Evolutionary conservation across 2,329 filamentous ascomycete genomes (phyloP), one percentile per base, ranked within the genome.

Genomic region (Boeremia exigua): DNA sequence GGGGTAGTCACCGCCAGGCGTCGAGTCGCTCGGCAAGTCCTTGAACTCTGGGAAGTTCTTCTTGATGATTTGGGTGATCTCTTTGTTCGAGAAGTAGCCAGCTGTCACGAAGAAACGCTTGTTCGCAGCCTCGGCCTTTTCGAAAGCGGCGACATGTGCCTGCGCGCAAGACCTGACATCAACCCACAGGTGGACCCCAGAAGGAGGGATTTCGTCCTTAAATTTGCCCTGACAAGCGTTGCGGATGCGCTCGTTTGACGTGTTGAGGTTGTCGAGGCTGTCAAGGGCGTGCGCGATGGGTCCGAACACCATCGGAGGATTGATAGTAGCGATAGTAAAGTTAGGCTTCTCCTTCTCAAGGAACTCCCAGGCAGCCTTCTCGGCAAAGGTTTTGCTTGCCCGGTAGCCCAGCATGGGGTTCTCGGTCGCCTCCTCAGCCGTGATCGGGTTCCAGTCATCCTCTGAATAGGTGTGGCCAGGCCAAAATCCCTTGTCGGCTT

Each of bases 171-270:
- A 90, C 78, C 78, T 75, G 6, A 81, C 79, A 48, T 81, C 79
- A 6, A 80, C 75, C 76, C 77, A 80, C 28, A 79, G 54, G 57
- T 73, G 86, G 0, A 82, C 81, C 0, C 81, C 82, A 0, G 85
- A 88, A 0, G 85, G 79, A 0, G 83, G 79, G 9, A 89, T 80
- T 25, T 80, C 78, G 2, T 83, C 76, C 60, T 84, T 86, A 70
- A 79, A 82, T 56, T 84, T 82, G 15, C 89, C 89, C 6, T 80
- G 82, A n/a, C 88, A 80, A 47, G 90, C 75, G 57, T 88, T 81
- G 8, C 84, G 78, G 49, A 91, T 82, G 17, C 87, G 83, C 62
- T 86, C 82, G 71, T 92, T 92, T 12, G 88, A 90, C 1, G 88
- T 90, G 76, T 92, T 93, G 58, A 92, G 78, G 1, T 77, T 78